Evolutionary conservation across 116 monocot genomes (phyloP), one percentile per base, ranked within the genome.

Genomic region (Iris pallida): DNA sequence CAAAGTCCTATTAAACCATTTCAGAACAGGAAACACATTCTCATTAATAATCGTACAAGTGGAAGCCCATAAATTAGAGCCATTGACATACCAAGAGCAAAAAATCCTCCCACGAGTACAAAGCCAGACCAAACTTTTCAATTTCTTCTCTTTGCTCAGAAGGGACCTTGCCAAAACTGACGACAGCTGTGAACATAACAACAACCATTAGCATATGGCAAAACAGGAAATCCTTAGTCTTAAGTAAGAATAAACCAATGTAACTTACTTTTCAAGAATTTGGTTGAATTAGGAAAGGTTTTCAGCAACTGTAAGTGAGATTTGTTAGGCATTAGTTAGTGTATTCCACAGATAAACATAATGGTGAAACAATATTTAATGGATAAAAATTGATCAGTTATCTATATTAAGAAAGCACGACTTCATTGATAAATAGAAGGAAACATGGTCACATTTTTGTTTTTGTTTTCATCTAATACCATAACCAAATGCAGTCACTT

Each of bases 61-160:
- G 30, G 30, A 30, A 30, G 30, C 30, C 30, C 30, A 30, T 30
- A 5, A 14, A 47, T 45, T 40, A 52, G 48, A 65, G 46, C 52
- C 17, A 30, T 20, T 53, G 41, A 76, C 79, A 42, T 80, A 90
- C 95, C 88, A 86, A 58, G 42, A 64, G 52, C 68, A 90, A 73
- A 73, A 95, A 90, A 45, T 90, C 90, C 53, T 88, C 78, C 95
- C 95, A 95, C 59, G 88, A 78, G 65, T 86, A 80, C 71, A 90
- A 76, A 17, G 74, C 66, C 72, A 95, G 45, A 70, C 81, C 90
- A 78, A 74, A 85, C 19, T 81, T 86, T 53, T 82, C 71, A 70
- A 82, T 85, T n/a, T 75, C 88, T 71, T 82, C 71, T 76, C 71
- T 86, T 73, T 90, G 86, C 40, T 82, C 81, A 66, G 74, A 49